Percentiles rank a stretch among this genome's conserved stretches.
Evolutionary conservation across 805 yeast genomes (phyloP).

Genomic region (Metschnikowia vanudenii): DNA sequence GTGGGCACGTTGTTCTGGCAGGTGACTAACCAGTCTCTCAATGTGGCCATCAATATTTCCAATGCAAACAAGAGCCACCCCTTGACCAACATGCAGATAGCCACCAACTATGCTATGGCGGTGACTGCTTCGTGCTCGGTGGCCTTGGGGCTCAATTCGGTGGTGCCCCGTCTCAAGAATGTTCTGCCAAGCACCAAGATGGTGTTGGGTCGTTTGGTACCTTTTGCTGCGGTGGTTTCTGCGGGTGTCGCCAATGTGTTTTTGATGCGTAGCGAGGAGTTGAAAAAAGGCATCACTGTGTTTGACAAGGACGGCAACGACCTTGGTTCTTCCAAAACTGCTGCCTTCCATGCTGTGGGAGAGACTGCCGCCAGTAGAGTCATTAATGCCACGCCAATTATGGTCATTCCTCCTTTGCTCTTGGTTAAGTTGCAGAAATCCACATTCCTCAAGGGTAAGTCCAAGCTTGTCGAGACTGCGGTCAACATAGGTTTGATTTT

Average conservation of each 20-base stretch:
- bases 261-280: conserved; percentile 93
- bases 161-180: conserved; percentile 80
- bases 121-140: conserved; percentile 95
- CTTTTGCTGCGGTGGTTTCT: conserved; percentile 97
- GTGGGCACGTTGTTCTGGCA: conserved; percentile 97
- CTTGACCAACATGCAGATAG: conserved; percentile 70
- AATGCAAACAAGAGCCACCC: conserved; percentile 96
- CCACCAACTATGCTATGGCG: conserved; percentile 79
- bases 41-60: conserved; percentile 95
- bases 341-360: conserved; percentile 91
- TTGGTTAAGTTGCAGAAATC: conserved; percentile 73
- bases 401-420: conserved; percentile 92
- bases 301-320: conserved; percentile 63
- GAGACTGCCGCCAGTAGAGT: conserved; percentile 96
- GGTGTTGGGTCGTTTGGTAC: conserved; percentile 82
- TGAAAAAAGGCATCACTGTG: conserved; percentile 77
- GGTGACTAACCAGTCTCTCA: conserved; percentile 92
- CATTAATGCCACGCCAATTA: conserved; percentile 93
- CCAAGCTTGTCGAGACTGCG: conserved; percentile 59
- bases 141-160: conserved; percentile 85
- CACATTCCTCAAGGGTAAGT: conserved; percentile 62
- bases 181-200: conserved; percentile 69
- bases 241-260: conserved; percentile 97
- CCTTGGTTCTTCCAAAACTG: conserved; percentile 68
- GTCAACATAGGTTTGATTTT: conserved; percentile 87